Conservation (phyloP, 805 yeast genomes). For the Jamesozyma rosinii region DNA sequence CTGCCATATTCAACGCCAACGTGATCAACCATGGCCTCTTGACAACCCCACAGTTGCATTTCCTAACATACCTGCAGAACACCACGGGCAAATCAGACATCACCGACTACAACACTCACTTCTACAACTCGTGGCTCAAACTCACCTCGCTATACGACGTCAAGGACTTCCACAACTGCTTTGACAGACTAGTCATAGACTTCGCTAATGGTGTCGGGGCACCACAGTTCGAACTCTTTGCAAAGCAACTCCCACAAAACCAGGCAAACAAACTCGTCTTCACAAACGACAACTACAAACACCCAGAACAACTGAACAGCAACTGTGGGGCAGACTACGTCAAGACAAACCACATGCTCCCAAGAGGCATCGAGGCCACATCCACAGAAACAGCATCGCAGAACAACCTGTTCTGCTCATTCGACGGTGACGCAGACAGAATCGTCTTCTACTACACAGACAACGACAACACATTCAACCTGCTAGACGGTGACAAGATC, state of each 20-base stretch:
- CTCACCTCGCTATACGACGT: constrained; percentile 12
- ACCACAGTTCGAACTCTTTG: constrained; percentile 49
- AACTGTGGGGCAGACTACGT: constrained; percentile 95
- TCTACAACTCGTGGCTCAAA: constrained; percentile 34
- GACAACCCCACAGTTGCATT: constrained; percentile 94
- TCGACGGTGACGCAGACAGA: constrained; percentile 97
- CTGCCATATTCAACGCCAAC: constrained; percentile 51
- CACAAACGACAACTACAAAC: constrained; percentile 46
- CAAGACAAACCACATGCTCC: constrained; percentile 76
- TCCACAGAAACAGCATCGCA: not conserved
- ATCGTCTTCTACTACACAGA: constrained; percentile 67
- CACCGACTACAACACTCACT: constrained; percentile 59
- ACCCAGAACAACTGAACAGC: constrained; percentile 55
- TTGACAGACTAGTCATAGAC: constrained; percentile 52
- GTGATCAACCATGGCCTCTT: constrained; percentile 51
- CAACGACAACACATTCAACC: constrained; percentile 33
- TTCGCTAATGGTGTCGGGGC: constrained; percentile 98
- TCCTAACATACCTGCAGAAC: constrained; percentile 64
- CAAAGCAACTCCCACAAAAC: constrained; percentile 17
- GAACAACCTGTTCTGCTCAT: constrained; percentile 60
- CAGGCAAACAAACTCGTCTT: constrained; percentile 32
- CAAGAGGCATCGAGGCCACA: constrained; percentile 39
- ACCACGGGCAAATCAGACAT: constrained; percentile 32
- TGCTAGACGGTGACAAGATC: constrained; percentile 89
- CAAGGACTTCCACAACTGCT: constrained; percentile 5